Base-by-base conservation (phyloP, 129 eudicot species). In the Tagetes erecta region DNA sequence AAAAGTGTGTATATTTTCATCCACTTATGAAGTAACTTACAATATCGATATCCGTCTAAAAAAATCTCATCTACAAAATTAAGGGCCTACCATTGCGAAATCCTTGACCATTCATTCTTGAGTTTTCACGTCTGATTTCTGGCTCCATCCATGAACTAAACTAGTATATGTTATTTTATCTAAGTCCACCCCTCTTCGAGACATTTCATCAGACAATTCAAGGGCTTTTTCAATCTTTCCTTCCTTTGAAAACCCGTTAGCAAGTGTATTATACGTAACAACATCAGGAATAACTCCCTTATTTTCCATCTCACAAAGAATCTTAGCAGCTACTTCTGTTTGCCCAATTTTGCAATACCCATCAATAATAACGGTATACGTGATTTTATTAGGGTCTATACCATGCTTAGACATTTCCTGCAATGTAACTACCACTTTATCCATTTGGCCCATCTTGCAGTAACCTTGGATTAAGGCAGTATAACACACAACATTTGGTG, bases 391-490 rank as follows among this genome's bases (percentile, higher is more conserved):
- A 60, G 98, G 95, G 71, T 50, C 7, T 74, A 92, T 59, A 63
- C 64, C 78, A 57, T 72, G 51, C 11, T 63, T 78, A 37, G 74
- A 72, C 98, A 92, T 92, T 78, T 92, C 88, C 51, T 71, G 63
- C 82, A 87, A 75, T 14, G 83, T 66, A 1, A 44, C 44, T 67
- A 30, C 76, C 63, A 74, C 96, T 75, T 84, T 76, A 68, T 87
- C 85, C 95, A 92, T 89, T 58, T 92, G 80, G 4, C 96, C 96
- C 63, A 83, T 74, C 81, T 84, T 81, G 83, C 92, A 89, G 72
- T 87, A 89, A 60, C 96, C 96, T 69, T 78, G 76, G 20, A 92
- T 89, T 52, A 92, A 60, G 37, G 96, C 95, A 8, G 96, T 92
- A 76, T 84, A 92, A 78, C 94, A 83, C 33, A 86, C 83, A 8